These are phyloP conservation scores for Leccinum cinnamomeum DNA, from an alignment of 1,284 basidiomycete species.

Conservation along the genomic window DNA sequence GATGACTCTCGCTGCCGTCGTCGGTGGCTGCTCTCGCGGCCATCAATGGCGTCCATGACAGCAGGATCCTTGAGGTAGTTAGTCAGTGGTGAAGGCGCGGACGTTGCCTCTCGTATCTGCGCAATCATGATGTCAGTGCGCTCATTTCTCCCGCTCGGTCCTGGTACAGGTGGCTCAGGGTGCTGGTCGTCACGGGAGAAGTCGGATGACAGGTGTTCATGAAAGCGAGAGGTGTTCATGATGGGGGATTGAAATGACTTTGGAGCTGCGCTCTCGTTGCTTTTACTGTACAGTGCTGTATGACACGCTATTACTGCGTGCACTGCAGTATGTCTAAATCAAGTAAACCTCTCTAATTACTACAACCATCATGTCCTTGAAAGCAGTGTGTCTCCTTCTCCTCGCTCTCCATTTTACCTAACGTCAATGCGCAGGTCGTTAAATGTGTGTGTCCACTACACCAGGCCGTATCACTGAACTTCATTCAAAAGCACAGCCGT, in stretches of 20 bases:
- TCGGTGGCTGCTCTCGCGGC: conserved; percentile 16
- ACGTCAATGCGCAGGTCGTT: conserved; percentile 50
- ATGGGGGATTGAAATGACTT: conserved; percentile 2
- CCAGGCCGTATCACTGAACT: conserved; percentile 12
- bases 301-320: background rate
- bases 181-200: conserved; percentile 11
- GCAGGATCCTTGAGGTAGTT: conserved; percentile 34
- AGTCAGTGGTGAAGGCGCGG: conserved; percentile 33
- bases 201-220: conserved; percentile 31
- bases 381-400: conserved; percentile 53
- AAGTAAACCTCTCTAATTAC: too few relatives aligned
- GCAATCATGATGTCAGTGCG: conserved; percentile 32
- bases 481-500: conserved; percentile 58
- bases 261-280: conserved; percentile 10
- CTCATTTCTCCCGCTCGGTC: conserved; percentile 3
- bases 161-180: conserved; percentile 8
- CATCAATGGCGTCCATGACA: conserved; percentile 30
- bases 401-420: background rate
- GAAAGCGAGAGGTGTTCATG: conserved; percentile 34
- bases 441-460: conserved; percentile 53
- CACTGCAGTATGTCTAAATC: background rate
- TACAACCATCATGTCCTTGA: conserved; percentile 53
- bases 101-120: conserved; percentile 37
- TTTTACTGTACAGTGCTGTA: conserved; percentile 7
- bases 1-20: conserved; percentile 25